These are phyloP conservation scores for Sequoia sempervirens DNA, from an alignment of 75 land plant species.

Conservation along the genomic window DNA sequence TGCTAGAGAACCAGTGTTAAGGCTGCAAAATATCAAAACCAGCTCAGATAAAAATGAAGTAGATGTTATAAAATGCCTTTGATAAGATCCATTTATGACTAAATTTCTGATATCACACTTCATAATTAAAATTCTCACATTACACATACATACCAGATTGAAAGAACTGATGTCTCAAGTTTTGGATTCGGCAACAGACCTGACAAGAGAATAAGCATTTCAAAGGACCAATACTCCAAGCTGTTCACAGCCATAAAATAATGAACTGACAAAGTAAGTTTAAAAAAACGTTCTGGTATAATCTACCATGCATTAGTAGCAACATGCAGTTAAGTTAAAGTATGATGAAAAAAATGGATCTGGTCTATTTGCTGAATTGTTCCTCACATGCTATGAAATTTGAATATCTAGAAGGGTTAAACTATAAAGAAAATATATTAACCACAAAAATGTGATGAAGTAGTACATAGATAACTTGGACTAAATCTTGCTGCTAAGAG, in stretches of 20 bases:
- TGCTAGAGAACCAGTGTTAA: slow-evolving; percentile 28
- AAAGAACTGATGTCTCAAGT: slow-evolving; percentile 61
- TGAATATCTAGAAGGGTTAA: not conserved
- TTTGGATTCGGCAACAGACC: slow-evolving; percentile 71
- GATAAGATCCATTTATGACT: slow-evolving; percentile 6
- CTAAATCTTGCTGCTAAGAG: not conserved
- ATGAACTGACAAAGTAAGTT: not conserved
- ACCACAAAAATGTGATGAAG: not conserved
- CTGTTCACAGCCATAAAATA: slow-evolving; percentile 21
- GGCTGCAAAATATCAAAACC: slow-evolving; percentile 19
- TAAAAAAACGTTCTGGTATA: not conserved
- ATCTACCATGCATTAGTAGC: not conserved
- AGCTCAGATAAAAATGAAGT: not conserved
- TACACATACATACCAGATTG: slow-evolving; percentile 35
- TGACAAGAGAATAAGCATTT: slow-evolving; percentile 51
- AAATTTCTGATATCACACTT: not conserved
- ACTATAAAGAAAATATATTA: not conserved
- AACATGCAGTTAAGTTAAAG: no score
- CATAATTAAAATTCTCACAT: slow-evolving; percentile 17
- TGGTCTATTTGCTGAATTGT: not conserved
- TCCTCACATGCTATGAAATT: not conserved
- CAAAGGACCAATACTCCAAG: slow-evolving; percentile 76
- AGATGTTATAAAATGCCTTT: not conserved
- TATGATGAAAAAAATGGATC: not conserved
- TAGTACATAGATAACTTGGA: not conserved